Conservation (phyloP, 139 green algal species). For the Picochlorum sp. region DNA sequence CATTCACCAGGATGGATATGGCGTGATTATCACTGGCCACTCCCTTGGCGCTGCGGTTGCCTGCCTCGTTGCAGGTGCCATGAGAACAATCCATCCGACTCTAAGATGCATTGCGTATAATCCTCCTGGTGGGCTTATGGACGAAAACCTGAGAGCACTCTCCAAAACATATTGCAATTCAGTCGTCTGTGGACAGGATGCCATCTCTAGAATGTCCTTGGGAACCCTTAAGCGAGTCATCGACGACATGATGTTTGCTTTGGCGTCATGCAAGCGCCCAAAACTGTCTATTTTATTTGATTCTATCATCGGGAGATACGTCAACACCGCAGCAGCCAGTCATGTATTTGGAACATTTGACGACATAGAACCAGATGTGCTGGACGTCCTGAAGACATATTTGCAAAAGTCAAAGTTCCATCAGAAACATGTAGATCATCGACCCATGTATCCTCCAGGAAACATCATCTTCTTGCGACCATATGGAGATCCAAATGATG, state of each 20-base stretch:
- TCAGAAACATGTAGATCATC: neutral
- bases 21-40: conserved; percentile 57
- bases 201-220: conserved; percentile 51
- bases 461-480: neutral
- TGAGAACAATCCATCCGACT: conserved; percentile 31
- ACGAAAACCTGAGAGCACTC: conserved; percentile 8
- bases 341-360: neutral
- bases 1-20: conserved; percentile 25
- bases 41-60: conserved; percentile 56
- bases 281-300: conserved; percentile 37
- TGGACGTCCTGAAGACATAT: neutral
- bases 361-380: neutral
- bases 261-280: conserved; percentile 33
- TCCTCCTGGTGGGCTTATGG: conserved; percentile 39
- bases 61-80: conserved; percentile 49
- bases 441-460: neutral
- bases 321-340: neutral
- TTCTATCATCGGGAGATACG: conserved; percentile 17
- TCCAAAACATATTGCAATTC: conserved; percentile 31
- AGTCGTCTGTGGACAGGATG: conserved; percentile 45
- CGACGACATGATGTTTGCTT: conserved; percentile 44
- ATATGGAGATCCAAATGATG: neutral
- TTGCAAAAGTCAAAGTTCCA: neutral
- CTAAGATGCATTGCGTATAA: conserved; percentile 48
- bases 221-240: conserved; percentile 33